phyloP scores from a whole-genome alignment of 1,284 basidiomycete species.

The Moesziomyces sp. region DNA sequence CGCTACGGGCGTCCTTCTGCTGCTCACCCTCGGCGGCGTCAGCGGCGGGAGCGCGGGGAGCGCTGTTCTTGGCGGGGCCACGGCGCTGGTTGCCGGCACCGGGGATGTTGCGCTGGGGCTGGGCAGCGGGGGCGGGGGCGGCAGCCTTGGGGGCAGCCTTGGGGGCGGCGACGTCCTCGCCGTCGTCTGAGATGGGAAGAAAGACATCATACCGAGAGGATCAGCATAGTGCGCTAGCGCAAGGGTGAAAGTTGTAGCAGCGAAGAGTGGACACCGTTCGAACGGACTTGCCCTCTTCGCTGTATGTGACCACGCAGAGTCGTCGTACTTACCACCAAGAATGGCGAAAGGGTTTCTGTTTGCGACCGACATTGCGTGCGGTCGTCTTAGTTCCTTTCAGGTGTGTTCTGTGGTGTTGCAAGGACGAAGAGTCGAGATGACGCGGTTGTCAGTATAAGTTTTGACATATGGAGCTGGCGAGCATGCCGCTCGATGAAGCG shows the following conservation, averaged over 20 bases:
- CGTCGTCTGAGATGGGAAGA: constrained; percentile 46
- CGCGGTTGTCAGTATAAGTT: constrained; percentile 12
- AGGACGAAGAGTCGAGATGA: not conserved
- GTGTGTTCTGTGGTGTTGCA: constrained; percentile 27
- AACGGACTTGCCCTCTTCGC: too few species aligned
- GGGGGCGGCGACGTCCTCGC: constrained; percentile 50
- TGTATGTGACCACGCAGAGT: too few species aligned
- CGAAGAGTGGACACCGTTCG: too few species aligned
- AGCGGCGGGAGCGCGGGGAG: constrained; percentile 43
- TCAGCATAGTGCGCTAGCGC: constrained; percentile 5
- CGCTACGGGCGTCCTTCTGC: constrained; percentile 44
- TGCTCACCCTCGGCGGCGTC: constrained; percentile 48
- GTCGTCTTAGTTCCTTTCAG: constrained; percentile 53
- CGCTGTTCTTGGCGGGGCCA: constrained; percentile 48
- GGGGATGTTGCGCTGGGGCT: constrained; percentile 56
- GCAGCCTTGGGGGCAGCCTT: constrained; percentile 57
- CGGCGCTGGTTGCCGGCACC: constrained; percentile 57
- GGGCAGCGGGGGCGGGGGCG: constrained; percentile 49
- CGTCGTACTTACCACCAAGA: constrained; percentile 60
- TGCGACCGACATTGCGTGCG: constrained; percentile 67
- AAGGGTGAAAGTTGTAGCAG: too few species aligned
- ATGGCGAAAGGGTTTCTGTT: constrained; percentile 67
- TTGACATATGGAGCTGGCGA: not conserved
- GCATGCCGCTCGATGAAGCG: too few species aligned
- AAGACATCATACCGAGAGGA: not conserved